phyloP scores from a whole-genome alignment of 2,329 filamentous ascomycete species.

The Dactylonectria macrodidyma region DNA sequence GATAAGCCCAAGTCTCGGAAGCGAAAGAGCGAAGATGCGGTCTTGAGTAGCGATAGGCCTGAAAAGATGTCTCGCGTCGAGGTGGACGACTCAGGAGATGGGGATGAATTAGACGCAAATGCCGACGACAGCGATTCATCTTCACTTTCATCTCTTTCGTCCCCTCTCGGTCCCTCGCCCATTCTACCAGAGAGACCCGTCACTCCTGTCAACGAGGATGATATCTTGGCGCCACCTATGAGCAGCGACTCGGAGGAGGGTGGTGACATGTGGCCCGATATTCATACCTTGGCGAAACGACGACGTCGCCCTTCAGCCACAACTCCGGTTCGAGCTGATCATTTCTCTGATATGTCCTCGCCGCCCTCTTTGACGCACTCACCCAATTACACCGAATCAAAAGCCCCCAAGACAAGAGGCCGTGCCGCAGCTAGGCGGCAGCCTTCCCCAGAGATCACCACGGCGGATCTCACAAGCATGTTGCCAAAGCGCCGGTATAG shows the following conservation, averaged over 20 bases:
- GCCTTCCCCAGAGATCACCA: constrained; percentile 62
- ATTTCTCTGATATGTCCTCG: constrained; percentile 71
- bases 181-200: constrained; percentile 49
- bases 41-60: constrained; percentile 55
- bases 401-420: constrained; percentile 48
- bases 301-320: constrained; percentile 56
- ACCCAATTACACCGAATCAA: constrained; percentile 64
- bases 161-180: constrained; percentile 52
- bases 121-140: constrained; percentile 55
- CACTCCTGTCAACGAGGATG: constrained; percentile 64
- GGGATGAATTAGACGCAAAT: constrained; percentile 24
- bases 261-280: constrained; percentile 65
- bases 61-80: constrained; percentile 54
- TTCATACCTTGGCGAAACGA: constrained; percentile 65
- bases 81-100: constrained; percentile 37
- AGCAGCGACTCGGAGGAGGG: constrained; percentile 66
- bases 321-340: constrained; percentile 57
- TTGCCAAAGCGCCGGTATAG: constrained; percentile 68
- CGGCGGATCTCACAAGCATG: constrained; percentile 68
- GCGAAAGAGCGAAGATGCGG: constrained; percentile 68
- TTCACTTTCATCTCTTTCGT: constrained; percentile 55
- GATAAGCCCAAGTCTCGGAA: constrained; percentile 62
- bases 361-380: constrained; percentile 78
- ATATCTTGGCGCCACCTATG: constrained; percentile 68
- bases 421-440: constrained; percentile 53